Conservation (phyloP, 371 early-diverging fungal species). For the Fennellomyces sp. region DNA sequence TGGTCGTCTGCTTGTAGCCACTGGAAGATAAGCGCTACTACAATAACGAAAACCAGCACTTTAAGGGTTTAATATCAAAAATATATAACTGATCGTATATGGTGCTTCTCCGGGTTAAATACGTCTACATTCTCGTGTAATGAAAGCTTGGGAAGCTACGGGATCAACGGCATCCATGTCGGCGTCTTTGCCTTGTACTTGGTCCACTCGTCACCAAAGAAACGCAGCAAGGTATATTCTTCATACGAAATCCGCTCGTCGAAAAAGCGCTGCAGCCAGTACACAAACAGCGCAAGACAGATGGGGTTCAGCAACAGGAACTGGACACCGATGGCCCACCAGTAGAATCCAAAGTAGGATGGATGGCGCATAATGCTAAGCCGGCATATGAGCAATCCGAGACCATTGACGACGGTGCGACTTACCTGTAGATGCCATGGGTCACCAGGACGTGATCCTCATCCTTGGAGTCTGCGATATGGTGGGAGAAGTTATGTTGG, state of each 20-base stretch:
- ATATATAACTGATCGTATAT: background rate
- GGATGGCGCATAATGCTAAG: conserved; percentile 80
- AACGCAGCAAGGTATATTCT: conserved; percentile 69
- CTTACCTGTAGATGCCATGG: conserved; percentile 78
- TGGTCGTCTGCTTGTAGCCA: too few species aligned
- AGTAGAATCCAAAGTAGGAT: conserved; percentile 89
- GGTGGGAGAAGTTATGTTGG: conserved; percentile 80
- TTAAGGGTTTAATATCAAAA: background rate
- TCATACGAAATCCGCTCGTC: conserved; percentile 75
- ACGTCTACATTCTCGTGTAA: background rate
- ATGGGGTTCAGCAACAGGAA: conserved; percentile 75
- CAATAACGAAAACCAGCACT: background rate
- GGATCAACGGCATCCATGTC: conserved; percentile 46
- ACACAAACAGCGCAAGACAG: conserved; percentile 62
- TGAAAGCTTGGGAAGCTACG: conserved; percentile 14
- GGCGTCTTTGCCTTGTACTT: conserved; percentile 42
- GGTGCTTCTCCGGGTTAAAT: background rate
- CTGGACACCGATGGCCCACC: conserved; percentile 82
- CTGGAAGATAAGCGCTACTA: too few species aligned
- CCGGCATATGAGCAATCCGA: background rate
- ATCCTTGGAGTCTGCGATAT: conserved; percentile 67
- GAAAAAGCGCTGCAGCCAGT: conserved; percentile 74
- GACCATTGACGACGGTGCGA: background rate
- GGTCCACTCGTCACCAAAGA: conserved; percentile 78
- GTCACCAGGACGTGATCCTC: conserved; percentile 75